phyloP scores from a whole-genome alignment of 2,329 filamentous ascomycete species.

The Ambrosiella xylebori region DNA sequence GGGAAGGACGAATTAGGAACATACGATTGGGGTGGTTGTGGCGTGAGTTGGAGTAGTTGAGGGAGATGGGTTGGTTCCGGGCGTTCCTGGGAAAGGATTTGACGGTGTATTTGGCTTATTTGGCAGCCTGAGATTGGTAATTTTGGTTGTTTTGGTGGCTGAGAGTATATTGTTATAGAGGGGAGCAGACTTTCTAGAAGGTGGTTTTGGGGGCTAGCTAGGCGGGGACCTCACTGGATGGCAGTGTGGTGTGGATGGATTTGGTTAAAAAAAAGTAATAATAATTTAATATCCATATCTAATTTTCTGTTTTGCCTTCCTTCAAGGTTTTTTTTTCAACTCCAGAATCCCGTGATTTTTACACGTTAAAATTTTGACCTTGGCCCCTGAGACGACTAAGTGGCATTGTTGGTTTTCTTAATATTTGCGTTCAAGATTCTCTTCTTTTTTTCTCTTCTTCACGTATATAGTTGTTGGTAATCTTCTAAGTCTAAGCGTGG shows the following conservation, averaged over 20 bases:
- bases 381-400: neutral
- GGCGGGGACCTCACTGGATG: too few relatives aligned
- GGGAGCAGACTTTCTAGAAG: neutral
- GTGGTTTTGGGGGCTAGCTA: too few relatives aligned
- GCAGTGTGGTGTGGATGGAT: too few relatives aligned
- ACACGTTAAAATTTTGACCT: neutral
- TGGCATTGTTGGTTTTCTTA: neutral
- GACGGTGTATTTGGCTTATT: neutral
- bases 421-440: neutral
- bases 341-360: neutral
- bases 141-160: neutral
- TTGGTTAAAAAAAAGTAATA: too few relatives aligned
- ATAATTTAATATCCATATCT: too few relatives aligned
- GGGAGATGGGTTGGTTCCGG: neutral
- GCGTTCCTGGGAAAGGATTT: neutral
- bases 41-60: neutral
- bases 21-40: neutral
- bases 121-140: neutral
- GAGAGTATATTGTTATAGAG: neutral
- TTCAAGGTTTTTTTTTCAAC: too few relatives aligned
- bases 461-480: neutral
- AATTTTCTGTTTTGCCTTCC: too few relatives aligned
- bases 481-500: neutral
- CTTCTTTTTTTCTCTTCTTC: neutral
- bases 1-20: too few relatives aligned